Conservation (phyloP, 768 basidiomycete species). For the Psilocybe cyanescens region DNA sequence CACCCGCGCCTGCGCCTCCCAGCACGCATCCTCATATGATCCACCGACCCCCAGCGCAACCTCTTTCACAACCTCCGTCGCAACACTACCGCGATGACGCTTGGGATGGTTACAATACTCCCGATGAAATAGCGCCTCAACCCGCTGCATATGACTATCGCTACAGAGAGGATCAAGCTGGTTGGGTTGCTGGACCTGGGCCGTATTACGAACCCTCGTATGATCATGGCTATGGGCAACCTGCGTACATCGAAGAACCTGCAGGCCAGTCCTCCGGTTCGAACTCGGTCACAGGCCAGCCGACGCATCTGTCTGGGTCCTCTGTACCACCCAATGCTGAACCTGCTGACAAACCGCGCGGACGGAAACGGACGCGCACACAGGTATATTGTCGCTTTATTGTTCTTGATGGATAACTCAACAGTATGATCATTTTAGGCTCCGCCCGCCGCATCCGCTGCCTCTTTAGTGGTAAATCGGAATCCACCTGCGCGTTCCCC, state of each 20-base stretch:
- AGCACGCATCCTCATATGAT: slow-evolving; percentile 39
- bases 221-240: slow-evolving; percentile 48
- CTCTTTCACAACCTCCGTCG: slow-evolving; percentile 18
- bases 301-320: slow-evolving; percentile 36
- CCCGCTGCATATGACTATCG: slow-evolving; percentile 59
- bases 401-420: slow-evolving; percentile 7
- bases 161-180: slow-evolving; percentile 62
- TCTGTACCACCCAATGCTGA: slow-evolving; percentile 21
- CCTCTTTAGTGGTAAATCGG: slow-evolving; percentile 68
- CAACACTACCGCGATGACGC: slow-evolving; percentile 48
- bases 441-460: slow-evolving; percentile 66
- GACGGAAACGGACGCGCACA: slow-evolving; percentile 69
- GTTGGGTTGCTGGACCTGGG: slow-evolving; percentile 47
- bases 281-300: slow-evolving; percentile 23
- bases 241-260: slow-evolving; percentile 55
- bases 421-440: slow-evolving; percentile 37
- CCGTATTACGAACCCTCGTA: slow-evolving; percentile 69
- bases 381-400: slow-evolving; percentile 41
- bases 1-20: slow-evolving; percentile 37
- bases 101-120: slow-evolving; percentile 57
- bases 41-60: slow-evolving; percentile 45
- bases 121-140: slow-evolving; percentile 52
- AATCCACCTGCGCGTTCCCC: slow-evolving; percentile 79
- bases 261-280: slow-evolving; percentile 25
- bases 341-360: slow-evolving; percentile 52